These are phyloP conservation scores for Neurospora hispaniola DNA, from an alignment of 495 filamentous ascomycete species.

Conservation along the genomic window DNA sequence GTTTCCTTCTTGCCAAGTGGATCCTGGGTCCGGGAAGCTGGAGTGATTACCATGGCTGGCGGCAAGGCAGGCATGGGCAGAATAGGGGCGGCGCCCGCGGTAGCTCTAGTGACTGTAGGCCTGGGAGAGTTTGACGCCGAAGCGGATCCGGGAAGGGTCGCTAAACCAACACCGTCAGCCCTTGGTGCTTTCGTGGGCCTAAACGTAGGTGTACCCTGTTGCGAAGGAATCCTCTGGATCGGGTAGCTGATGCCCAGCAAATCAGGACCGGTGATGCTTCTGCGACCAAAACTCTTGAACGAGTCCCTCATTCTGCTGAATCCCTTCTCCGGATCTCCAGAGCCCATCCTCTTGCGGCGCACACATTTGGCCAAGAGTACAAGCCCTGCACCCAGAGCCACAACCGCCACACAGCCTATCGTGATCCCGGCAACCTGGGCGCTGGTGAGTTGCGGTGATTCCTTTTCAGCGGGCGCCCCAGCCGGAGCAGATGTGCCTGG, in stretches of 20 bases:
- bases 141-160: slow-evolving; percentile 22
- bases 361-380: slow-evolving; percentile 33
- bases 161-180: slow-evolving; percentile 29
- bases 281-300: slow-evolving; percentile 11
- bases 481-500: slow-evolving; percentile 2
- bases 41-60: slow-evolving; percentile 8
- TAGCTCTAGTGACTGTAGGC: background rate
- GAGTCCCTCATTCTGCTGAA: slow-evolving; percentile 28
- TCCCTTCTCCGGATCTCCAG: slow-evolving; percentile 25
- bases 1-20: slow-evolving; percentile 13
- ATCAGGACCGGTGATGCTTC: slow-evolving; percentile 3
- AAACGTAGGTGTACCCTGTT: background rate
- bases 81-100: background rate
- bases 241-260: slow-evolving; percentile 22
- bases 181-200: slow-evolving; percentile 17
- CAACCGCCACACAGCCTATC: slow-evolving; percentile 31
- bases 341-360: slow-evolving; percentile 22
- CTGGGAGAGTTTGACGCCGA: slow-evolving; percentile 5
- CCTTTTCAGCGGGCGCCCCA: background rate
- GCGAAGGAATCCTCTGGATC: slow-evolving; percentile 16
- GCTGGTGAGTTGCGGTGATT: slow-evolving; percentile 17
- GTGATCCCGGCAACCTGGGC: slow-evolving; percentile 38
- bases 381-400: slow-evolving; percentile 26
- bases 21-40: slow-evolving; percentile 12
- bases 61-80: background rate